Evolutionary conservation across 2,329 filamentous ascomycete genomes (phyloP), one percentile per base, ranked within the genome.

Genomic region (Alternaria hordeiaustralica): DNA sequence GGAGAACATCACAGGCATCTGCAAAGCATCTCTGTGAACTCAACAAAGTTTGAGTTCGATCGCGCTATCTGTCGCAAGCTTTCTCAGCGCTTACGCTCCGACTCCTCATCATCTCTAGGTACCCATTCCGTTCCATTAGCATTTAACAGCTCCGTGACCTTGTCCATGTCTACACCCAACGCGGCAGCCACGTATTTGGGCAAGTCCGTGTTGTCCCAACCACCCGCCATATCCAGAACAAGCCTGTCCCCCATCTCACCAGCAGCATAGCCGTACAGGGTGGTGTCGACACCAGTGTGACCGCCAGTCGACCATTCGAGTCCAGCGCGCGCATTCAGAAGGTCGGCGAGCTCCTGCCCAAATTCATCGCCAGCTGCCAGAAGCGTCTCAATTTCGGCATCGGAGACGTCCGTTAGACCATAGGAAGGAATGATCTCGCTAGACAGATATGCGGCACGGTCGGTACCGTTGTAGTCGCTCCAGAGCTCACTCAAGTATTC

Each of bases 261-360:
- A 41, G 28, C 64, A 12, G 63, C 80, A 43, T 82, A 79, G 5
- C 79, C 80, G 55, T 78, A 79, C 15, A 82, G 67, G 1, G 73
- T 78, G 21, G 80, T 71, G 61, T 82, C 81, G 25, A 77, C 73
- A 44, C 70, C 79, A 3, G 76, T 77, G 60, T 82, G 80, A 0
- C 79, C 80, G 9, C 75, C 72, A 4, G 79, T 81, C 6, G 73
- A 71, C 79, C 79, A 82, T 45, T 76, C 72, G 2, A 77, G 70
- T 12, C 78, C 76, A 25, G 78, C 71, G 5, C 58, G 53, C 1
- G 15, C 30, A n/a, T 50, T 57, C 11, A 82, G 61, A 9, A 76
- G 66, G 18, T 67, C 61, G 2, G 72, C 72, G 7, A 82, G 62
- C 21, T 77, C 76, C 21, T 68, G 46, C 0, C 60, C 66, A 8